These are phyloP conservation scores for Citeromyces nyonsensis DNA, from an alignment of 805 yeast genomes.

Conservation along the genomic window DNA sequence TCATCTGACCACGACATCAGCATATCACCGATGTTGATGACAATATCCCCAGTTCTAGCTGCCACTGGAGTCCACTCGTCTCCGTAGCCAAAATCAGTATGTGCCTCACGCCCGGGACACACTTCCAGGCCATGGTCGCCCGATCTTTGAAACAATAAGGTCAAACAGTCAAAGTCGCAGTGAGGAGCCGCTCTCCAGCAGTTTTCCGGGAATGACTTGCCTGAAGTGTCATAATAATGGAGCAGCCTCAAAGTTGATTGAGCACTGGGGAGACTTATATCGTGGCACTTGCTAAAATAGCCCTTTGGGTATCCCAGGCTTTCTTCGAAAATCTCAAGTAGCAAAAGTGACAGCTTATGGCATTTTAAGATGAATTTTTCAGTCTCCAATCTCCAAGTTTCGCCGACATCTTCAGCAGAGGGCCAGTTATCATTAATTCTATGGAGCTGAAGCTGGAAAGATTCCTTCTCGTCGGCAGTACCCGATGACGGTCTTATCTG, in stretches of 20 bases:
- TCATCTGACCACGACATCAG: slow-evolving; percentile 22
- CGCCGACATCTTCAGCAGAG: slow-evolving; percentile 11
- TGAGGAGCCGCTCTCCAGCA: slow-evolving; percentile 21
- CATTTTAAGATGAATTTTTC: slow-evolving; percentile 9
- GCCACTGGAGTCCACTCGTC: slow-evolving; percentile 19
- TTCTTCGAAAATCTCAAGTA: slow-evolving; percentile 15
- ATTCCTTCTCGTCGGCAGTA: slow-evolving; percentile 16
- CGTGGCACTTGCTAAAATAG: slow-evolving; percentile 13
- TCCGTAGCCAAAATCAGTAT: slow-evolving; percentile 16
- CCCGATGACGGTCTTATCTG: slow-evolving; percentile 20
- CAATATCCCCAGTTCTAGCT: slow-evolving; percentile 16
- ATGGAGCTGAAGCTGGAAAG: slow-evolving; percentile 16
- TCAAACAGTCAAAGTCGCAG: slow-evolving; percentile 19
- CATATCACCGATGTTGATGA: slow-evolving; percentile 21
- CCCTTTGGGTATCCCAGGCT: slow-evolving; percentile 12
- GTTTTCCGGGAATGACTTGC: slow-evolving; percentile 8
- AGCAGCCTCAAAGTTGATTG: slow-evolving; percentile 18
- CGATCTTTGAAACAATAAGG: slow-evolving; percentile 16
- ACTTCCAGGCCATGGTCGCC: slow-evolving; percentile 20
- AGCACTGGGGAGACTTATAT: slow-evolving; percentile 11
- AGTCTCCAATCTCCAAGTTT: slow-evolving; percentile 12
- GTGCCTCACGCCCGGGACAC: slow-evolving; percentile 20
- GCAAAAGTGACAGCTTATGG: slow-evolving; percentile 10
- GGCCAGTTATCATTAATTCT: slow-evolving; percentile 17
- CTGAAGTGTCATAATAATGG: slow-evolving; percentile 15